Conservation (phyloP, 148 eudicot genomes). For the Rhododendron ovatum region DNA sequence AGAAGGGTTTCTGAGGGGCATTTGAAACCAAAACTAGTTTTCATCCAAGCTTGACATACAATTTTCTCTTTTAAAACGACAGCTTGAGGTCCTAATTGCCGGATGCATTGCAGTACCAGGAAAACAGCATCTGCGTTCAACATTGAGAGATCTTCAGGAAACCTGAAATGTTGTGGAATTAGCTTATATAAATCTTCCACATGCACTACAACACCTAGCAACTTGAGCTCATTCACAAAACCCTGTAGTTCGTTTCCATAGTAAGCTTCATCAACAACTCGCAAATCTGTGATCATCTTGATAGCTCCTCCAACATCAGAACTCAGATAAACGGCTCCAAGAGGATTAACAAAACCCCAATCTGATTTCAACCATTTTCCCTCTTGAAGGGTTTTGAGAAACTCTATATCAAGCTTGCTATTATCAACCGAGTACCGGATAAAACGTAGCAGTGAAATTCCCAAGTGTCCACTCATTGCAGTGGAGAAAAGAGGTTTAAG, state of each 20-base stretch:
- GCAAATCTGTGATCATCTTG: conserved; percentile 9
- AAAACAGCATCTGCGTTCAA: conserved; percentile 13
- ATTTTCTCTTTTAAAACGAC: conserved; percentile 2
- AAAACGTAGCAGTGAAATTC: conserved; percentile 14
- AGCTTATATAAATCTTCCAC: conserved; percentile 4
- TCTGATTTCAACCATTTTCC: conserved; percentile 14
- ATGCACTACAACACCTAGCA: conserved; percentile 7
- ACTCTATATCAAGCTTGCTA: conserved; percentile 1
- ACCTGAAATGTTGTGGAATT: conserved; percentile 2
- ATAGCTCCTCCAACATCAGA: conserved; percentile 12
- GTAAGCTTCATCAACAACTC: conserved; percentile 4
- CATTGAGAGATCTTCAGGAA: conserved; percentile 9
- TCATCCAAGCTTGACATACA: conserved; percentile 1
- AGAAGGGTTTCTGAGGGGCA: conserved; percentile 7
- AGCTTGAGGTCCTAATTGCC: not conserved
- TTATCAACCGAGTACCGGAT: conserved; percentile 7
- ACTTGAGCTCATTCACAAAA: conserved; percentile 27
- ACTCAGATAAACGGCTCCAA: conserved; percentile 5
- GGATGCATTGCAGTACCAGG: conserved; percentile 11
- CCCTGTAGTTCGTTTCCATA: not conserved
- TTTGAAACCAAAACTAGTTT: conserved; percentile 3
- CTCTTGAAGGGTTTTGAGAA: conserved; percentile 3
- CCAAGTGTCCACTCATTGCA: not conserved
- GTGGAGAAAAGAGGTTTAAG: conserved; percentile 2
- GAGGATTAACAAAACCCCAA: conserved; percentile 5